These are phyloP conservation scores for Candida stauntonica DNA, from an alignment of 805 yeast species.

Conservation along the genomic window DNA sequence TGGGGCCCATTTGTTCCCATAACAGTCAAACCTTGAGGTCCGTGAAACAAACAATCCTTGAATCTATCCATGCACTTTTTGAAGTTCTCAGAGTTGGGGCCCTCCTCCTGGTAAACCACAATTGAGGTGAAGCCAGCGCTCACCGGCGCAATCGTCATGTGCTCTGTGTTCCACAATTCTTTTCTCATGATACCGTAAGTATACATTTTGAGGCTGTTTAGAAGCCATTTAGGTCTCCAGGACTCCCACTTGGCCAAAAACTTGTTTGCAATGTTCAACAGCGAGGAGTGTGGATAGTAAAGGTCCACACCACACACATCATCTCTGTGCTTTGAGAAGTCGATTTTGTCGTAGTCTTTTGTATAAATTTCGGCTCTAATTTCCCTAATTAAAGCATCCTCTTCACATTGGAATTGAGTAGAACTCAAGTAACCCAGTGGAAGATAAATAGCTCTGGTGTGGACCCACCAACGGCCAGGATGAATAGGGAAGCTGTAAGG, in stretches of 20 bases:
- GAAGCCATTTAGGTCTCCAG: constrained; percentile 71
- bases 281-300: constrained; percentile 83
- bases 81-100: constrained; percentile 60
- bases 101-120: constrained; percentile 67
- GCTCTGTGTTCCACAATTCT: constrained; percentile 74
- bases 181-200: constrained; percentile 64
- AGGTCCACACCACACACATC: constrained; percentile 88
- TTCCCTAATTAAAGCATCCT: constrained; percentile 59
- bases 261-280: constrained; percentile 60
- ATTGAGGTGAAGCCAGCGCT: constrained; percentile 80
- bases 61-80: constrained; percentile 51
- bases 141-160: constrained; percentile 89
- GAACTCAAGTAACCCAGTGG: constrained; percentile 81
- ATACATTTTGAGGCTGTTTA: constrained; percentile 43
- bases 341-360: constrained; percentile 57
- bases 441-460: constrained; percentile 85
- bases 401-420: constrained; percentile 46
- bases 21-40: constrained; percentile 86
- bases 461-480: constrained; percentile 99
- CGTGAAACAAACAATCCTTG: constrained; percentile 75
- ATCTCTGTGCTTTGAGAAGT: constrained; percentile 70
- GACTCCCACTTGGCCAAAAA: constrained; percentile 62
- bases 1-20: constrained; percentile 98
- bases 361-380: constrained; percentile 79
- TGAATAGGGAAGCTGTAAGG: constrained; percentile 83